Conservation (phyloP, 352 stramenopile species). For the Plasmopara halstedii region DNA sequence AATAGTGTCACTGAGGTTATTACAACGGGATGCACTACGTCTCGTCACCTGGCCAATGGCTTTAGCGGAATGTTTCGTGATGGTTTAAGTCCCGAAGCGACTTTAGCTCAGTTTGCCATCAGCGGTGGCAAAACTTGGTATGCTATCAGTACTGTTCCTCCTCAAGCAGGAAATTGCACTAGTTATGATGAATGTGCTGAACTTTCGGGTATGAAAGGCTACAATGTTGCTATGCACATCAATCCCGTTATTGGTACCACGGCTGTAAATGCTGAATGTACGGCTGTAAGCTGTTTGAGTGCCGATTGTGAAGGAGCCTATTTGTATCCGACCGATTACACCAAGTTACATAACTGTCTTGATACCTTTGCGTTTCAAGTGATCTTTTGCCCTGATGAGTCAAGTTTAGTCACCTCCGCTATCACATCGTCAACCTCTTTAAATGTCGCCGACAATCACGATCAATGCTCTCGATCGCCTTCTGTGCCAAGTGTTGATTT, state of each 20-base stretch:
- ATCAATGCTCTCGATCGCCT: background rate
- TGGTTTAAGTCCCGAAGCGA: slow-evolving; percentile 30
- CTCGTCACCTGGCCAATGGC: slow-evolving; percentile 21
- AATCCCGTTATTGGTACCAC: slow-evolving; percentile 20
- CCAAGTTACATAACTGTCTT: slow-evolving; percentile 47
- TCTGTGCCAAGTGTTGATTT: too few relatives aligned
- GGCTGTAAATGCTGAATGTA: slow-evolving; percentile 24
- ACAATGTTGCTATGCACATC: slow-evolving; percentile 59
- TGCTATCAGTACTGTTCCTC: slow-evolving; percentile 47
- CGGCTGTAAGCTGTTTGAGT: slow-evolving; percentile 23
- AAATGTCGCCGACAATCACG: background rate
- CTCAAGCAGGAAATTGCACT: slow-evolving; percentile 39
- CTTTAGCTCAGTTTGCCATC: slow-evolving; percentile 44
- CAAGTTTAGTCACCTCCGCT: background rate
- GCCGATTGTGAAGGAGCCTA: slow-evolving; percentile 39
- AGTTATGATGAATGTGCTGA: slow-evolving; percentile 42
- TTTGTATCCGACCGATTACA: slow-evolving; percentile 38
- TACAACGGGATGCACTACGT: slow-evolving; percentile 18
- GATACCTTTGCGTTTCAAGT: slow-evolving; percentile 28
- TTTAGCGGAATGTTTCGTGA: slow-evolving; percentile 66
- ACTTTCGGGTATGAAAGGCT: slow-evolving; percentile 44
- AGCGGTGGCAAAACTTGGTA: slow-evolving; percentile 43
- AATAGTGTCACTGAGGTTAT: slow-evolving; percentile 30
- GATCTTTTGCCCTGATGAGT: slow-evolving; percentile 33
- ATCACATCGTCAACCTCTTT: background rate